These are phyloP conservation scores for Allantophomopsis lycopodina DNA, from an alignment of 2,329 filamentous ascomycete genomes.

Conservation along the genomic window DNA sequence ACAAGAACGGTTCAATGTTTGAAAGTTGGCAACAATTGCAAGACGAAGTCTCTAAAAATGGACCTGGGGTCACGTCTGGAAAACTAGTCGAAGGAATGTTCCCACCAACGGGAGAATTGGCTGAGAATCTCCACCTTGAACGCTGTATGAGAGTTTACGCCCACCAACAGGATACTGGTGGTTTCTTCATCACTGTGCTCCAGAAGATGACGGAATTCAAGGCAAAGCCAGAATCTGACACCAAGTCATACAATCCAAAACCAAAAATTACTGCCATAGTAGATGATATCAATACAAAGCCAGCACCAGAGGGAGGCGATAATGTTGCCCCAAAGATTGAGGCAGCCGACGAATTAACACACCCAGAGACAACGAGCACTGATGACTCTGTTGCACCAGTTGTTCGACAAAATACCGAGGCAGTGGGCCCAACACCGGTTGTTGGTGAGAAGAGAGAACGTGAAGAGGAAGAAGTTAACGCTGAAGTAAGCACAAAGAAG, in stretches of 20 bases:
- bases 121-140: conserved; percentile 60
- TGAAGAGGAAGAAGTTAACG: conserved; percentile 16
- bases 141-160: conserved; percentile 90
- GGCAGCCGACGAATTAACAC: conserved; percentile 13
- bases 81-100: conserved; percentile 77
- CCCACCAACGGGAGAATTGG: conserved; percentile 39
- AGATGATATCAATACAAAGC: conserved; percentile 22
- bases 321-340: conserved; percentile 17
- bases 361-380: conserved; percentile 11
- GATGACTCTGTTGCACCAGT: conserved; percentile 15
- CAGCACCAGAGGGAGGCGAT: conserved; percentile 15
- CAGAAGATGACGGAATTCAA: conserved; percentile 84
- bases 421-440: conserved; percentile 8
- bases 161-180: conserved; percentile 90
- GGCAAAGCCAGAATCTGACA: conserved; percentile 54
- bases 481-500: conserved; percentile 26
- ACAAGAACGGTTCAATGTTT: conserved; percentile 70
- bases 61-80: conserved; percentile 45
- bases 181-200: conserved; percentile 92
- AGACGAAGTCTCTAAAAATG: conserved; percentile 45
- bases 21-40: conserved; percentile 72
- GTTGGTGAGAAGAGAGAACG: conserved; percentile 17
- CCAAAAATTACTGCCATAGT: conserved; percentile 22
- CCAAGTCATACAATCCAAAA: conserved; percentile 31
- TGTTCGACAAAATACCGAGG: conserved; percentile 18